Evolutionary conservation across 768 basidiomycete species (phyloP), one percentile per base, ranked within the genome.

Genomic region (Mycena kentingensis): DNA sequence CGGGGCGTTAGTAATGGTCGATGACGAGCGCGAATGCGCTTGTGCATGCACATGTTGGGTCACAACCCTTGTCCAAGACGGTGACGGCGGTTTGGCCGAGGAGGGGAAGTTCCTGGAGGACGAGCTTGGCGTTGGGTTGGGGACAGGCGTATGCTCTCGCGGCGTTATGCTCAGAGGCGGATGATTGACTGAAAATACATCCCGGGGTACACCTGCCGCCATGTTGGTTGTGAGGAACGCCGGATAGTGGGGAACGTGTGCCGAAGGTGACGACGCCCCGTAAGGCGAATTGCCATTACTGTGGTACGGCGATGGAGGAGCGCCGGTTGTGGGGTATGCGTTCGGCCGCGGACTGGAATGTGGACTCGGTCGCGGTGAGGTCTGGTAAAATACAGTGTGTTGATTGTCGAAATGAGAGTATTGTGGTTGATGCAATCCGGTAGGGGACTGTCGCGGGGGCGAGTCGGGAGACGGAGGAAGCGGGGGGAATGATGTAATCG

Each of bases 321-420:
- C 67, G 70, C 71, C 73, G 50, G 72, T 61, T 53, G 60, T 65
- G 45, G 78, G 77, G 74, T 81, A 78, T 78, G 77, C 62, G 57
- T 71, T 71, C 29, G 77, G 71, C 56, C 75, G 74, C 44, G 79
- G 76, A 32, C 58, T 60, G 21, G 58, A 60, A 6, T 60, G 58
- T 32, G 57, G 57, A 36, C 49, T 51, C 2, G 78, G 77, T 57
- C 76, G 69, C 49, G 78, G 73, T 51, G 77, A 74, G 25, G 84
- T 85, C 72, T 87, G 81, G 66, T 85, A 87, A 72, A 74, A 86
- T 79, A 87, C 82, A 79, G 80, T 84, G 19, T 59, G 53, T 58
- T 78, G 72, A 60, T 77, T 62, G 64, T 79, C 78, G 21, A 55
- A 52, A 44, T 52, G 58, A 13, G 58, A 43, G 42, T 48, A 60